A percentile compares a stretch with the other conserved stretches of the same genome.
Conservation (phyloP, 257 asterid species). For the Nemophila menziesii region DNA sequence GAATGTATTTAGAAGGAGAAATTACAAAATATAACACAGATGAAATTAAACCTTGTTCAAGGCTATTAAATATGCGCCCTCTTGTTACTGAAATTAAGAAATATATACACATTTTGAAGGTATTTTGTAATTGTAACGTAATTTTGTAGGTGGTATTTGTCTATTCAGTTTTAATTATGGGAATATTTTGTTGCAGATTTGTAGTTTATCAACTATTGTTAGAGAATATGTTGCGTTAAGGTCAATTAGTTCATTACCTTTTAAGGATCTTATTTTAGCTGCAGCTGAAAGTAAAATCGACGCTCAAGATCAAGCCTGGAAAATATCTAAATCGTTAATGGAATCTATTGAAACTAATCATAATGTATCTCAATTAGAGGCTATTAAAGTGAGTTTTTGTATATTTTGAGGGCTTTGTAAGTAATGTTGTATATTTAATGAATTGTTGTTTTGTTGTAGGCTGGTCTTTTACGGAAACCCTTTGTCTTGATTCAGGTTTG, state of each 20-base stretch:
- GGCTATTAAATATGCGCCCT: constrained; percentile 54
- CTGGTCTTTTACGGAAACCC: constrained; percentile 75
- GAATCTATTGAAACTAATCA: constrained; percentile 61
- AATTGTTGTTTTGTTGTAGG: constrained; percentile 46
- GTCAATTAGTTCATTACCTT: constrained; percentile 73
- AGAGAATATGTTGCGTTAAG: constrained; percentile 86
- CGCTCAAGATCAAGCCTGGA: constrained; percentile 78
- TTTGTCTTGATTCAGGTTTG: constrained; percentile 92
- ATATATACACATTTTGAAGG: constrained; percentile 45
- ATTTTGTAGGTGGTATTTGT: too few relatives aligned
- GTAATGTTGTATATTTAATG: constrained; percentile 8
- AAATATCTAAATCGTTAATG: constrained; percentile 54
- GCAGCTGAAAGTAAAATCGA: constrained; percentile 41
- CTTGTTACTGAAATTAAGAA: constrained; percentile 34
- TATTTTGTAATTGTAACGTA: constrained; percentile 2
- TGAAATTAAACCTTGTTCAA: constrained; percentile 39
- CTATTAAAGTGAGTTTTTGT: constrained; percentile 61
- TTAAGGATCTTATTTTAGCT: constrained; percentile 68
- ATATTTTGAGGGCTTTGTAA: neutral
- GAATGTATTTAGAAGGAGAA: constrained; percentile 71
- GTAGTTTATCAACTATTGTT: constrained; percentile 86
- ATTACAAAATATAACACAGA: constrained; percentile 33
- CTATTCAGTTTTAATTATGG: neutral
- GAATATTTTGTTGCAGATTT: constrained; percentile 32
- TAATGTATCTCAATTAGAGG: constrained; percentile 74